These are phyloP conservation scores for Arthrobotrys iridis DNA, from an alignment of 2,329 filamentous ascomycete genomes.

Conservation along the genomic window DNA sequence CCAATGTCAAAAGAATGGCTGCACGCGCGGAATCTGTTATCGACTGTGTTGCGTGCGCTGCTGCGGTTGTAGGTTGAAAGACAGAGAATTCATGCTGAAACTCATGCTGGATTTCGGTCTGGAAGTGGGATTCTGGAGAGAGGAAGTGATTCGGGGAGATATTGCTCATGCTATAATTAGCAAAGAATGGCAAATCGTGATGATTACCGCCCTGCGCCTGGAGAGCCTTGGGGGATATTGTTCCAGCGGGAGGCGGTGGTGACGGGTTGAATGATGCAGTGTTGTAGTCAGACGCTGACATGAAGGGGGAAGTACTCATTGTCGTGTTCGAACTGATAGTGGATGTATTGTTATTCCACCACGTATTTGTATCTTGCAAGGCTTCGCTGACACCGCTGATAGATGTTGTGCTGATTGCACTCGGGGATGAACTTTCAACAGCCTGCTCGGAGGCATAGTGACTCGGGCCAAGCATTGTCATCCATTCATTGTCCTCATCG, in stretches of 20 bases:
- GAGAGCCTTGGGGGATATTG: constrained; percentile 58
- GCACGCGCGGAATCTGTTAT: constrained; percentile 74
- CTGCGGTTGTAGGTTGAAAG: constrained; percentile 40
- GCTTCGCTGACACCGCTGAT: constrained; percentile 91
- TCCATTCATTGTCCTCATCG: constrained; percentile 86
- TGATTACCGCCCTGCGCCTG: constrained; percentile 43
- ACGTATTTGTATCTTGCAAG: constrained; percentile 76
- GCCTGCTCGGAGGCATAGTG: constrained; percentile 60
- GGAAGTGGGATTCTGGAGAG: constrained; percentile 66
- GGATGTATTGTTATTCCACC: constrained; percentile 56
- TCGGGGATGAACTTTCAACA: constrained; percentile 92
- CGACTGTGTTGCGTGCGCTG: constrained; percentile 68
- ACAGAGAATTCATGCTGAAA: constrained; percentile 69
- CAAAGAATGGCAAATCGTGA: constrained; percentile 49
- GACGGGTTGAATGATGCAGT: constrained; percentile 58
- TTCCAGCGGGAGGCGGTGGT: constrained; percentile 57
- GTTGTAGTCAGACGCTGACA: constrained; percentile 57
- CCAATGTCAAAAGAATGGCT: constrained; percentile 71
- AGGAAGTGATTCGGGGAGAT: constrained; percentile 64
- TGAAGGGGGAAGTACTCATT: constrained; percentile 55
- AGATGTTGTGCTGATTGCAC: constrained; percentile 92
- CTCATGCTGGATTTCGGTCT: constrained; percentile 66
- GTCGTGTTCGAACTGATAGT: constrained; percentile 56
- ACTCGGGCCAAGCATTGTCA: constrained; percentile 67
- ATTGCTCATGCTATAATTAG: constrained; percentile 62